A percentile compares a stretch with the other conserved stretches of the same genome.
Conservation (phyloP, 2,329 filamentous ascomycete genomes). For the Cadophora sp. region DNA sequence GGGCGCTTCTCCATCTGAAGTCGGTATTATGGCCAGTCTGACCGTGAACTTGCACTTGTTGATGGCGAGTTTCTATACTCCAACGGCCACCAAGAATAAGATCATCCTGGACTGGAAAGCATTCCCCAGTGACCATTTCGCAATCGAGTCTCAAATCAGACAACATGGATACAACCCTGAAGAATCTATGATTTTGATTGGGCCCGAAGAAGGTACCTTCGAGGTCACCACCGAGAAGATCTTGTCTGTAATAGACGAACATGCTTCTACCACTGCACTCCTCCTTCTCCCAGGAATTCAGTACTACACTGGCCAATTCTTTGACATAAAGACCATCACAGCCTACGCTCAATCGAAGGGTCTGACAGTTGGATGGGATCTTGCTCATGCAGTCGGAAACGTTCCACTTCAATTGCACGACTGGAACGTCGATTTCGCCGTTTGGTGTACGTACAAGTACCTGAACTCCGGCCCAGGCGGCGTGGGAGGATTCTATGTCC, state of each 20-base stretch:
- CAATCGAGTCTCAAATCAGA: slow-evolving; percentile 79
- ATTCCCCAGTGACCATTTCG: slow-evolving; percentile 89
- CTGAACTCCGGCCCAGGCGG: slow-evolving; percentile 84
- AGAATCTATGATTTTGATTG: slow-evolving; percentile 76
- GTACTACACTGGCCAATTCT: slow-evolving; percentile 89
- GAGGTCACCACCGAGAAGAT: slow-evolving; percentile 75
- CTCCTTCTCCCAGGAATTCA: slow-evolving; percentile 87
- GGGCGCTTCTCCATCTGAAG: slow-evolving; percentile 74
- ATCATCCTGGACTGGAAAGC: slow-evolving; percentile 81
- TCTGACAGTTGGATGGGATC: slow-evolving; percentile 84
- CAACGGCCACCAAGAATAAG: slow-evolving; percentile 65
- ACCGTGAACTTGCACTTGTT: slow-evolving; percentile 74
- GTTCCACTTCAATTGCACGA: slow-evolving; percentile 81
- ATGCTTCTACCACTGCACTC: slow-evolving; percentile 75
- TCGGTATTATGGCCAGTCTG: slow-evolving; percentile 88
- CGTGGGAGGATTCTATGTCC: slow-evolving; percentile 82
- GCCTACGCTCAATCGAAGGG: slow-evolving; percentile 73
- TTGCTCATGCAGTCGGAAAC: slow-evolving; percentile 87
- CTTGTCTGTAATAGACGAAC: slow-evolving; percentile 73
- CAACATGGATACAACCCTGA: slow-evolving; percentile 70
- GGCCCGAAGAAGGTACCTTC: slow-evolving; percentile 62
- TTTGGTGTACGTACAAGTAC: slow-evolving; percentile 96
- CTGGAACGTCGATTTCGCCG: slow-evolving; percentile 91
- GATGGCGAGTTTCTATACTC: slow-evolving; percentile 74
- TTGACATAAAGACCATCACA: slow-evolving; percentile 84